Evolutionary conservation across 257 asterid genomes (phyloP), one percentile per base, ranked within the genome.

Genomic region (Fraxinus quadrangulata): DNA sequence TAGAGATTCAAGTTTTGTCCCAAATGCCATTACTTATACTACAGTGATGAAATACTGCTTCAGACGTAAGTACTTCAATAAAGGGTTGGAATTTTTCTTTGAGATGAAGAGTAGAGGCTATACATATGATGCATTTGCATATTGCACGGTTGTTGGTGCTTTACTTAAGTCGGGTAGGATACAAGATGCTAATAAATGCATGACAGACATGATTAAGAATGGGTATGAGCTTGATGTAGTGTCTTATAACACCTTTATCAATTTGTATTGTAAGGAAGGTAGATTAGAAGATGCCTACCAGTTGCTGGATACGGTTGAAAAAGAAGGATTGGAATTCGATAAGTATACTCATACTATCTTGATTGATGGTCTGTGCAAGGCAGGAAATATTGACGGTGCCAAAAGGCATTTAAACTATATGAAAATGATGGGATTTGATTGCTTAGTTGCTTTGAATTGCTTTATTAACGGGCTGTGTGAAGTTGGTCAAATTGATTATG

Each of bases 51-150:
- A 91, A 54, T 84, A 92, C 78, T 83, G 87, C 84, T 95, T 93
- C 76, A 89, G 79, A 77, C 67, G 83, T 72, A 81, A 81, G 68
- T 83, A 83, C 76, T 81, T 87, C 40, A 78, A 81, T 23, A 89
- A 89, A 81, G 99, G 97, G 61, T 76, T 93, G 74, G 85, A 86
- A 74, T 73, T 92, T 66, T 93, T 91, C 70, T 56, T 40, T 26
- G 96, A 93, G 89, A 93, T 95, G 99, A 93, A 91, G 87, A 83
- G 81, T 24, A 83, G 85, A 75, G 98, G 99, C 70, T 95, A 90
- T 78, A 86, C 92, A 8, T 88, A 89, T 78, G 99, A 95, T 83
- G 79, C 90, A 42, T 91, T 91, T 76, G 84, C 93, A 24, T 90
- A 87, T 83, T 93, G 97, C 86, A 89, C 98, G 0, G 91, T 93